Conservation (phyloP, 2,329 filamentous ascomycete species). For the Sporothrix euskadiensis region DNA sequence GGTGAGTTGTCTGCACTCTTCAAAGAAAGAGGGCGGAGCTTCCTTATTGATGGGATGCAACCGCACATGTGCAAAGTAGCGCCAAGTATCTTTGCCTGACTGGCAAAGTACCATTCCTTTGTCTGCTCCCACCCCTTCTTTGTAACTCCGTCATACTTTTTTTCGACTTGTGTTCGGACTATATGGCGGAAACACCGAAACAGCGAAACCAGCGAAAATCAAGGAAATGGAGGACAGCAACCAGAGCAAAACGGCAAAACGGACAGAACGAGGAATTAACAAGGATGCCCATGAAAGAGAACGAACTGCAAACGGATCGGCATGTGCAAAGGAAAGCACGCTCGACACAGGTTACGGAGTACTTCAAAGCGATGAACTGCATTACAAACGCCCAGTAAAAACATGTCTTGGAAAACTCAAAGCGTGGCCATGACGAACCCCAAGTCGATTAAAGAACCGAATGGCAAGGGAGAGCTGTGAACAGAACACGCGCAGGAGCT, state of each 20-base stretch:
- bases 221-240: background rate
- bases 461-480: background rate
- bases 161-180: background rate
- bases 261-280: conserved; percentile 11
- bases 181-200: conserved; percentile 19
- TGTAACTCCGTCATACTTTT: background rate
- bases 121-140: background rate
- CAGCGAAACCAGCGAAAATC: background rate
- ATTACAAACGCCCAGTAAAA: background rate
- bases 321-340: background rate
- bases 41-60: background rate
- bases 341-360: background rate
- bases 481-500: background rate
- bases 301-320: background rate
- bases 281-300: background rate
- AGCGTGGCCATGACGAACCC: conserved; percentile 13
- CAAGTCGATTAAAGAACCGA: background rate
- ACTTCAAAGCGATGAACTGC: background rate
- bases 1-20: background rate
- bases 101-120: background rate
- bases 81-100: conserved; percentile 12
- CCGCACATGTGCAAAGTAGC: conserved; percentile 15
- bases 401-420: background rate
- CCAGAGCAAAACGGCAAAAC: background rate
- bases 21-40: background rate